A percentile compares a stretch with the other conserved stretches of the same genome.
Conservation (phyloP, 2,329 filamentous ascomycete genomes). For the Colletotrichum tamarilloi region DNA sequence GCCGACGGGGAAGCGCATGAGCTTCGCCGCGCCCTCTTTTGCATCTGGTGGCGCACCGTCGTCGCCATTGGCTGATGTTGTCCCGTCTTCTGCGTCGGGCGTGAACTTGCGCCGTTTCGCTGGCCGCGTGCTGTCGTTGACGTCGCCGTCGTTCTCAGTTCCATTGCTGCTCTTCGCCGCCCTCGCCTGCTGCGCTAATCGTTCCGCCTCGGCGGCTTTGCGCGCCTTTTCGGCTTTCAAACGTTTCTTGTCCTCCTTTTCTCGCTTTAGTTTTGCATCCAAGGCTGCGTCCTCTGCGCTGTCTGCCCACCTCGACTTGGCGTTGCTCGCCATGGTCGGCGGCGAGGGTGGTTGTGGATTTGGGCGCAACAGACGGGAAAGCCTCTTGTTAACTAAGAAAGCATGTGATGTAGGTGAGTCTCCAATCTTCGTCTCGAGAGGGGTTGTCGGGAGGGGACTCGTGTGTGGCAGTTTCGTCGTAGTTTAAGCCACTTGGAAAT, state of each 20-base stretch:
- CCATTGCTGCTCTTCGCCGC: constrained; percentile 35
- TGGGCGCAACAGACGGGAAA: not conserved
- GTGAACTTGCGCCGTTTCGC: constrained; percentile 72
- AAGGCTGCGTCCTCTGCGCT: constrained; percentile 83
- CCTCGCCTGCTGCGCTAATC: constrained; percentile 41
- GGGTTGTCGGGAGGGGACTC: not conserved
- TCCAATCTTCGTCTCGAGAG: not conserved
- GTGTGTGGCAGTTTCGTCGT: not conserved
- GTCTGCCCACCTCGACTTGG: constrained; percentile 88
- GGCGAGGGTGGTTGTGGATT: not conserved
- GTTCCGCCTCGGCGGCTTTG: constrained; percentile 68
- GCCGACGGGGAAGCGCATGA: constrained; percentile 78
- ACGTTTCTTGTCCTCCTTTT: constrained; percentile 91
- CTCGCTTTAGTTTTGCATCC: constrained; percentile 77
- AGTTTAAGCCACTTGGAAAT: not conserved
- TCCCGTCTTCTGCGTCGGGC: constrained; percentile 48
- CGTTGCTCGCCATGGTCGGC: constrained; percentile 65
- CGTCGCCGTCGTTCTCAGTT: constrained; percentile 41
- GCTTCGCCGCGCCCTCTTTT: constrained; percentile 54
- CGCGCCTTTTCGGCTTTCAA: constrained; percentile 85
- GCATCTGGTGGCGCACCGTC: constrained; percentile 34
- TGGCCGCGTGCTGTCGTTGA: constrained; percentile 56
- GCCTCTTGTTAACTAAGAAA: not conserved
- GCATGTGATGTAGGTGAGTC: not conserved
- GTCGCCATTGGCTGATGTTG: constrained; percentile 33